A percentile compares a stretch with the other conserved stretches of the same genome.
Conservation (phyloP, 805 yeast genomes). For the Wickerhamomyces alni region DNA sequence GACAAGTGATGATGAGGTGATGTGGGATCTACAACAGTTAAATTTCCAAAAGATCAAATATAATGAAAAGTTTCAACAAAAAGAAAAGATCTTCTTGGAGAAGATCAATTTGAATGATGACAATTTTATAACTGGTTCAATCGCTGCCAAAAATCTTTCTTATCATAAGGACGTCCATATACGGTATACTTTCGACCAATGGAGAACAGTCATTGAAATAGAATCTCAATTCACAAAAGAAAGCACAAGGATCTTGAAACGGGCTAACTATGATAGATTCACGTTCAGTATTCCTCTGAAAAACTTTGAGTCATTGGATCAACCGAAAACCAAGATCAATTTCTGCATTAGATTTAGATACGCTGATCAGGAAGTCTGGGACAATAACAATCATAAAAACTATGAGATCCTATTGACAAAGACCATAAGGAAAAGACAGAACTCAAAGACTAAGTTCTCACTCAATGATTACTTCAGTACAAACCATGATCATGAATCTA, state of each 20-base stretch:
- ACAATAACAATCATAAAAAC: conserved; percentile 58
- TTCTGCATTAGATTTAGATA: conserved; percentile 40
- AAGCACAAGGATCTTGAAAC: conserved; percentile 35
- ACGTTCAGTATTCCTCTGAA: conserved; percentile 53
- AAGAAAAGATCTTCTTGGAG: conserved; percentile 51
- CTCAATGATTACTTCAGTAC: conserved; percentile 15
- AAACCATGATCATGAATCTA: background rate
- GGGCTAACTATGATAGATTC: conserved; percentile 63
- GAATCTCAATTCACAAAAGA: conserved; percentile 58
- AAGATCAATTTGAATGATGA: conserved; percentile 53
- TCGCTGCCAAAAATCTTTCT: conserved; percentile 72
- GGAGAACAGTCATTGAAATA: conserved; percentile 71
- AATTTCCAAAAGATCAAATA: conserved; percentile 42
- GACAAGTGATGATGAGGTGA: conserved; percentile 10
- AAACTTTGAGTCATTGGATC: conserved; percentile 17
- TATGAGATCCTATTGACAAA: conserved; percentile 39
- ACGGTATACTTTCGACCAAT: conserved; percentile 70
- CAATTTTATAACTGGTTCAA: conserved; percentile 55
- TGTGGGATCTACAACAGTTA: conserved; percentile 39
- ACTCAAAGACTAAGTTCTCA: conserved; percentile 9
- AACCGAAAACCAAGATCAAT: conserved; percentile 23
- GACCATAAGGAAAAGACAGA: conserved; percentile 3
- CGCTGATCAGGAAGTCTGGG: conserved; percentile 63
- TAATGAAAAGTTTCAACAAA: conserved; percentile 35
- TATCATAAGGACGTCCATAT: conserved; percentile 64